Evolutionary conservation across 805 yeast genomes (phyloP).

Genomic region (Suhomyces canberraensis): DNA sequence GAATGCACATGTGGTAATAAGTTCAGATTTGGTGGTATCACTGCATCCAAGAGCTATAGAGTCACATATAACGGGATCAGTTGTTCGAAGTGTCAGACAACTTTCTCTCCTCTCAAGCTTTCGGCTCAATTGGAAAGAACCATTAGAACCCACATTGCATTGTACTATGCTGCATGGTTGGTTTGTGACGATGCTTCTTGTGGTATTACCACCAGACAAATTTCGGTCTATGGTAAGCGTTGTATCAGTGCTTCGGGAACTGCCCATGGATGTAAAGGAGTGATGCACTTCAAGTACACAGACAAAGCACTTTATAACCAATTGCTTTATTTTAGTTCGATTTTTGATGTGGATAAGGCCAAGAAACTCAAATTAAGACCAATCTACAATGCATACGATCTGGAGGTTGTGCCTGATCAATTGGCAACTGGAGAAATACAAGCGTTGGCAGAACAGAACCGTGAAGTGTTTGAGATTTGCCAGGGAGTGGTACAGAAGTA

Average conservation of each 20-base stretch:
- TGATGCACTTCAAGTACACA: constrained; percentile 70
- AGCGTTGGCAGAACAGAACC: constrained; percentile 78
- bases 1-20: constrained; percentile 58
- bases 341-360: constrained; percentile 81
- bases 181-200: constrained; percentile 84
- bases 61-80: constrained; percentile 67
- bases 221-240: constrained; percentile 84
- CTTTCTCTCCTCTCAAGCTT: constrained; percentile 51
- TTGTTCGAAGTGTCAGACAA: constrained; percentile 59
- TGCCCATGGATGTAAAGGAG: constrained; percentile 70
- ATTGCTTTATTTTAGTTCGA: constrained; percentile 67
- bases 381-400: constrained; percentile 36
- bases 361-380: constrained; percentile 56
- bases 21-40: constrained; percentile 75
- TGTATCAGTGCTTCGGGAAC: constrained; percentile 68
- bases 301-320: constrained; percentile 86
- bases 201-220: constrained; percentile 73
- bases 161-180: constrained; percentile 85
- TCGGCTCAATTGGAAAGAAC: constrained; percentile 73
- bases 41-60: constrained; percentile 56
- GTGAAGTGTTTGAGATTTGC: constrained; percentile 53
- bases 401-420: constrained; percentile 24
- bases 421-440: constrained; percentile 54
- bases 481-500: constrained; percentile 67
- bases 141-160: constrained; percentile 64